These are phyloP conservation scores for Chalaropsis thielavioides DNA, from an alignment of 2,329 filamentous ascomycete genomes.

Conservation along the genomic window DNA sequence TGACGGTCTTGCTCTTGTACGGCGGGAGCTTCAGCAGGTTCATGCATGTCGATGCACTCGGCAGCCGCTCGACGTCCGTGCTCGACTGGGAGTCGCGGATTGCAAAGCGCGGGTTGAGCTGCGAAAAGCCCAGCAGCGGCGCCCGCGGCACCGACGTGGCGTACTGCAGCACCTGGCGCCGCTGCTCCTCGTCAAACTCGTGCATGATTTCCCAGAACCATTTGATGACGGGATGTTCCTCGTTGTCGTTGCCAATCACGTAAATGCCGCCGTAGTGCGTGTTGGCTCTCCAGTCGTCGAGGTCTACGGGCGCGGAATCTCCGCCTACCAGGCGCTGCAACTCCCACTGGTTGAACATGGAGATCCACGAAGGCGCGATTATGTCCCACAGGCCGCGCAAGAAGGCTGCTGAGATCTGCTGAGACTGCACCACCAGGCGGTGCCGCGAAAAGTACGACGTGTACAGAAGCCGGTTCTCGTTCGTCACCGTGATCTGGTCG, in stretches of 20 bases:
- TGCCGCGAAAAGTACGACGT: conserved; percentile 84
- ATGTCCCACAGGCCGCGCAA: conserved; percentile 73
- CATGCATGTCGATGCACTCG: conserved; percentile 90
- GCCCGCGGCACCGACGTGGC: conserved; percentile 87
- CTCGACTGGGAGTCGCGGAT: conserved; percentile 57
- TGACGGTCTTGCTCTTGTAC: conserved; percentile 49
- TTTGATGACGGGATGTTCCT: conserved; percentile 72
- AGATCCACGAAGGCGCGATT: conserved; percentile 83
- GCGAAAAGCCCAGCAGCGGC: conserved; percentile 75
- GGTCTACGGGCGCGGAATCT: conserved; percentile 70
- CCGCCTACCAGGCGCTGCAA: conserved; percentile 87
- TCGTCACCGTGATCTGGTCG: conserved; percentile 65
- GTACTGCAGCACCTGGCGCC: conserved; percentile 81
- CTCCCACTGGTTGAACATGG: conserved; percentile 96
- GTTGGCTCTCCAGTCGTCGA: conserved; percentile 70
- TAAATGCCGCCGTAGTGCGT: conserved; percentile 84
- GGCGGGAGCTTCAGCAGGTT: conserved; percentile 85
- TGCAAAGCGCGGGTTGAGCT: conserved; percentile 72
- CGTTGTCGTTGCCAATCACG: conserved; percentile 69
- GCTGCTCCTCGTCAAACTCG: conserved; percentile 57
- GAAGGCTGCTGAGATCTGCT: conserved; percentile 73
- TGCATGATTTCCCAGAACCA: conserved; percentile 88
- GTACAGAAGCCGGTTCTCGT: conserved; percentile 86
- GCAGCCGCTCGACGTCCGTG: conserved; percentile 52
- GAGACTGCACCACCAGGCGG: conserved; percentile 66